Base-by-base conservation (phyloP, 257 asterid species). In the Ilex asprella region DNA sequence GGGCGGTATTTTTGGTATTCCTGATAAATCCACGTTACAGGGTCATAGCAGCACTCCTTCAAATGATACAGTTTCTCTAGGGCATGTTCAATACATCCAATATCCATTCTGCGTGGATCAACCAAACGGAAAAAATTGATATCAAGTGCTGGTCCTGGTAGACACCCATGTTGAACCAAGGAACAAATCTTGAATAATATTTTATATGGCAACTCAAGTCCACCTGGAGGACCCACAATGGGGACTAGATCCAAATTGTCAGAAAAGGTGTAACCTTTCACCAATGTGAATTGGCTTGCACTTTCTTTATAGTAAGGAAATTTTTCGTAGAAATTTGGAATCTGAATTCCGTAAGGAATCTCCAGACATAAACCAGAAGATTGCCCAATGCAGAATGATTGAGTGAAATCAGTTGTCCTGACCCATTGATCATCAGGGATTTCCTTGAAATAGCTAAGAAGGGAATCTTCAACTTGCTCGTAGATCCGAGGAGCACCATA, bases 21-120 rank as follows among this genome's bases (percentile, higher is more conserved):
- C 71, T 67, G 70, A 7, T 5, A 27, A 39, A 91, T 86, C 98
- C 97, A 91, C 21, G 61, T 39, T 52, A 59, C 78, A 3, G 95
- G 97, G 64, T 89, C 85, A 72, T 84, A 92, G 74, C 98, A 92
- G 61, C 98, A 92, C 47, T 86, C 98, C 63, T 83, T 80, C 46
- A 76, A 10, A 64, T 64, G 68, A 74, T 62, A 75, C 49, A 92
- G 68, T 70, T 75, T 81, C 62, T 89, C 93, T 4, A 89, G 78
- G 54, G 93, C 93, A 63, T 81, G 82, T 57, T 92, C 91, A 31
- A 92, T 86, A 76, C 72, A 70, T 50, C n/a, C 72, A 11, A 66
- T 57, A 63, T 77, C 59, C 12, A 29, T 2, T 32, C 16, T 55
- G 9, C 4, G 61, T 12, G 96, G 98, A 80, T 81, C 72, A 67